Evolutionary conservation across 2,329 filamentous ascomycete species (phyloP).

Genomic region (Thelonectria blattea): DNA sequence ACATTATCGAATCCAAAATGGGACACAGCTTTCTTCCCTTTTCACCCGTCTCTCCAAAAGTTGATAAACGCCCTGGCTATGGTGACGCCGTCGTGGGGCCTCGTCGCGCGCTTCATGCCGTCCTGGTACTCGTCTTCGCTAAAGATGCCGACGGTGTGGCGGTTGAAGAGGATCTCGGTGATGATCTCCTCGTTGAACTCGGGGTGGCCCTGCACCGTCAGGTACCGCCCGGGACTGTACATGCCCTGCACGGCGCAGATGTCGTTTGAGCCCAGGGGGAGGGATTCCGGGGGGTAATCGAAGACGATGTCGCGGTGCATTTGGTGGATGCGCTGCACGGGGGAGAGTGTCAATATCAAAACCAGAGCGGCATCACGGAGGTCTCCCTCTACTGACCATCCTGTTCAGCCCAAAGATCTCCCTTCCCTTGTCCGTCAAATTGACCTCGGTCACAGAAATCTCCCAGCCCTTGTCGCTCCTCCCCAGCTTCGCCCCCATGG

Average conservation of each 20-base stretch:
- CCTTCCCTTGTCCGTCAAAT: constrained; percentile 48
- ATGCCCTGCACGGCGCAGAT: constrained; percentile 52
- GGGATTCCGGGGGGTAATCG: constrained; percentile 46
- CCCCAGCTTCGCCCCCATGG: constrained; percentile 46
- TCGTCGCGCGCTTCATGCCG: constrained; percentile 67
- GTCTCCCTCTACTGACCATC: constrained; percentile 34
- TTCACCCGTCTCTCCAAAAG: constrained; percentile 69
- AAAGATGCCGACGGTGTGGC: constrained; percentile 73
- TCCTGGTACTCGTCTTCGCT: constrained; percentile 71
- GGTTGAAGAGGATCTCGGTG: constrained; percentile 48
- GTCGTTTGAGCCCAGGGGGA: constrained; percentile 49
- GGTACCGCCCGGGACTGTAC: constrained; percentile 46
- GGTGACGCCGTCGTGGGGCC: constrained; percentile 79
- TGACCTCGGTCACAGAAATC: constrained; percentile 50
- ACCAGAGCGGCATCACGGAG: neutral
- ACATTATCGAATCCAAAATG: neutral
- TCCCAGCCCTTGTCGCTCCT: constrained; percentile 52
- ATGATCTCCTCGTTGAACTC: constrained; percentile 52
- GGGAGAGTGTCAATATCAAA: neutral
- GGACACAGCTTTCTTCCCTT: neutral
- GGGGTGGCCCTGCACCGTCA: constrained; percentile 56
- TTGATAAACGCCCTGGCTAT: constrained; percentile 77
- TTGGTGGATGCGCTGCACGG: constrained; percentile 48
- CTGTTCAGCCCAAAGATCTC: constrained; percentile 47
- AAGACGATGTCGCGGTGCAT: constrained; percentile 56